Base-by-base conservation (phyloP, 139 green algal species). In the Diplosphaera chodatii region DNA sequence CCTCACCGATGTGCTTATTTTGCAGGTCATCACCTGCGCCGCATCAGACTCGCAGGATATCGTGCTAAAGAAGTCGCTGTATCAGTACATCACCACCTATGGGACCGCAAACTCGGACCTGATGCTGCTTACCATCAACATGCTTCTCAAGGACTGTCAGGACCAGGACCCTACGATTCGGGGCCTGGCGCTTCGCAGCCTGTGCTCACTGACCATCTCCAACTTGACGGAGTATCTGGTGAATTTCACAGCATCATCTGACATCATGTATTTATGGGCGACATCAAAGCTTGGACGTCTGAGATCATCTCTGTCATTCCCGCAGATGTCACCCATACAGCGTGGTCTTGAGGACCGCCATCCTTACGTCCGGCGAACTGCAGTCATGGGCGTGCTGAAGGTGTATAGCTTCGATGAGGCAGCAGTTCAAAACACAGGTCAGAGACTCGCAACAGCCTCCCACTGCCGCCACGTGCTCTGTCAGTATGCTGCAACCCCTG, bases 201-300 rank as follows among this genome's bases (percentile, higher is more conserved):
- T 99, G 71, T 96, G 90, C 78, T 92, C 87, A 0, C 86, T 99
- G 56, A 72, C 90, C 0, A 88, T 98, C 25, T 68, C 86, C 32
- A 96, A 98, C 81, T 86, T 98, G n/a, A 81, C 97, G 63, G 94
- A 99, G 75, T 97, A 97, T 68, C 86, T 98, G 68, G 87, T 97
- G 75, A 74, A n/a, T n/a, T n/a, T n/a, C n/a, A n/a, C n/a, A n/a
- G n/a, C n/a, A n/a, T n/a, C n/a, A n/a, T n/a, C n/a, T n/a, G n/a
- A n/a, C n/a, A n/a, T n/a, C n/a, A n/a, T n/a, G n/a, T n/a, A n/a
- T n/a, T n/a, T n/a, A n/a, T n/a, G n/a, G n/a, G n/a, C n/a, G n/a
- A n/a, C n/a, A n/a, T n/a, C n/a, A n/a, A n/a, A n/a, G n/a, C n/a
- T n/a, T n/a, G n/a, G n/a, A n/a, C n/a, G n/a, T n/a, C n/a, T n/a